A percentile compares a stretch with the other conserved stretches of the same genome.
phyloP scores from a whole-genome alignment of 192 early-diverging fungal species.

The Entophlyctis luteolus region DNA sequence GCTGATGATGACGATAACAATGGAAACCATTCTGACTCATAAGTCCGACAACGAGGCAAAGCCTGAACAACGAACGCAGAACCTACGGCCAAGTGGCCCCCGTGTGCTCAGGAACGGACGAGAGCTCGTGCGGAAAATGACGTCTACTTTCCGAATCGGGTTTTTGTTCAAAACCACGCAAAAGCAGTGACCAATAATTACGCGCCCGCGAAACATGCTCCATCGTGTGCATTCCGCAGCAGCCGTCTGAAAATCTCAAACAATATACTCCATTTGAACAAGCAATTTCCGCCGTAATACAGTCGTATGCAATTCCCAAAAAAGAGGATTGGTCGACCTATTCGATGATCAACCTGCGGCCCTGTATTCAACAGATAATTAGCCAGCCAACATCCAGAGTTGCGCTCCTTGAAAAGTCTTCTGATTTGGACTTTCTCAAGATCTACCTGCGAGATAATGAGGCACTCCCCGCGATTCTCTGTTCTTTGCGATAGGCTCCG shows the following conservation, averaged over 20 bases:
- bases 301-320: neutral
- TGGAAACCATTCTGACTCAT: neutral
- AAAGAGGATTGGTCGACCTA: slow-evolving; percentile 1
- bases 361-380: neutral
- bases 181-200: slow-evolving; percentile 6
- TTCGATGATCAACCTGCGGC: neutral
- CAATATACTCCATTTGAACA: neutral
- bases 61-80: neutral
- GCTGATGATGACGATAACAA: neutral
- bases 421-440: neutral
- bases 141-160: slow-evolving; percentile 18
- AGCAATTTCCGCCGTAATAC: neutral
- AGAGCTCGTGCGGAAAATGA: neutral
- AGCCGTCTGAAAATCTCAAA: slow-evolving; percentile 3
- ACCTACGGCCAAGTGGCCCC: neutral
- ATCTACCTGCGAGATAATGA: neutral
- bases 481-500: slow-evolving; percentile 17
- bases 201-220: neutral
- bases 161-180: slow-evolving; percentile 20
- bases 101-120: neutral
- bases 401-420: neutral
- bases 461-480: slow-evolving; percentile 5
- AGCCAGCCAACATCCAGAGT: neutral
- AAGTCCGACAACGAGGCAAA: neutral
- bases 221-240: slow-evolving; percentile 1